These are phyloP conservation scores for Phallus indusiatus DNA, from an alignment of 768 basidiomycete species.

Conservation along the genomic window DNA sequence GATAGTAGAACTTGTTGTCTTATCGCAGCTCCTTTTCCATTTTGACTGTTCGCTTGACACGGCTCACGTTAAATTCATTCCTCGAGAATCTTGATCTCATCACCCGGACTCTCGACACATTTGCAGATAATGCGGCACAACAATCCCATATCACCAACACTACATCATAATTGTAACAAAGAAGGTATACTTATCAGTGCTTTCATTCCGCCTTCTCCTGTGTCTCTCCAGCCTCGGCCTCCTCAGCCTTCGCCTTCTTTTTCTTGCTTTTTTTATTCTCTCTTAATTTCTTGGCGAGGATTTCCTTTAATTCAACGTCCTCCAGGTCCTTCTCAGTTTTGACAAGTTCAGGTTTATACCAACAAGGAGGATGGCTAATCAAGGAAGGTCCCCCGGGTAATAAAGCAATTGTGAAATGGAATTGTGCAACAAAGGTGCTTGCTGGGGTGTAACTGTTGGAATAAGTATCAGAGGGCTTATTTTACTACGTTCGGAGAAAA, in stretches of 20 bases:
- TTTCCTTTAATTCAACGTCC: conserved; percentile 76
- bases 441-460: conserved; percentile 60
- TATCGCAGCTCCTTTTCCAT: conserved; percentile 56
- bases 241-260: conserved; percentile 59
- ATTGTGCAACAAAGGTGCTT: conserved; percentile 83
- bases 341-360: conserved; percentile 90
- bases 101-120: conserved; percentile 70
- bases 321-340: conserved; percentile 84
- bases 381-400: conserved; percentile 81
- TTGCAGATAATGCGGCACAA: conserved; percentile 55
- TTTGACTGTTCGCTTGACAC: conserved; percentile 75
- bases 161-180: conserved; percentile 9
- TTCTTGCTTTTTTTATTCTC: conserved; percentile 92
- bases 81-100: conserved; percentile 86
- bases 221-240: conserved; percentile 26
- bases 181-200: background rate
- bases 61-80: conserved; percentile 77
- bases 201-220: conserved; percentile 11
- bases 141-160: conserved; percentile 13
- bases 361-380: conserved; percentile 79
- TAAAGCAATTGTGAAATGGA: conserved; percentile 95
- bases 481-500: background rate
- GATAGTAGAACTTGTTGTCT: background rate
- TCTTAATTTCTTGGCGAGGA: conserved; percentile 70
- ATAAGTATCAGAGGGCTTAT: conserved; percentile 2